A percentile compares a stretch with the other conserved stretches of the same genome.
phyloP scores from a whole-genome alignment of 805 yeast species.

The Candida ovalis region DNA sequence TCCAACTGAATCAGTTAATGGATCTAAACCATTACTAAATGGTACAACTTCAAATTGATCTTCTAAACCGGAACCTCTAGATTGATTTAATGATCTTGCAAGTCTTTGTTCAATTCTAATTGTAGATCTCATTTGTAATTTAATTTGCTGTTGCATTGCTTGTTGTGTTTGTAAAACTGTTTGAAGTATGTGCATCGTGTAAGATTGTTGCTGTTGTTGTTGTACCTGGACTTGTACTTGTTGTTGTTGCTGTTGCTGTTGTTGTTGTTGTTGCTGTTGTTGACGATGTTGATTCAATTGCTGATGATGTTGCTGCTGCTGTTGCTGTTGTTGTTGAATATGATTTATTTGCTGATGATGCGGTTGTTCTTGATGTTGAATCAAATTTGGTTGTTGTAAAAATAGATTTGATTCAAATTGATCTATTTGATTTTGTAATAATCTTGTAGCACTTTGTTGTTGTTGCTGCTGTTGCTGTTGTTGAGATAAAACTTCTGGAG shows the following conservation, averaged over 20 bases:
- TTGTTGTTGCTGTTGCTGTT: constrained; percentile 1
- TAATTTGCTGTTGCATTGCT: constrained; percentile 17
- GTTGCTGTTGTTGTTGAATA: constrained; percentile 3
- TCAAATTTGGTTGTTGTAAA: constrained; percentile 7
- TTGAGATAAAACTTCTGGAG: constrained; percentile 1
- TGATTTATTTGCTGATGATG: neutral
- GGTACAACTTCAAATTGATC: constrained; percentile 28
- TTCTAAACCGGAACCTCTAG: constrained; percentile 31
- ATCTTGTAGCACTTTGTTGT: neutral
- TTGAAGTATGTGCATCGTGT: constrained; percentile 16
- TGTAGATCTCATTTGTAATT: constrained; percentile 18
- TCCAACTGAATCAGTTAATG: constrained; percentile 17
- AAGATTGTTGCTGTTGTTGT: constrained; percentile 12
- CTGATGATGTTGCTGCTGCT: constrained; percentile 4
- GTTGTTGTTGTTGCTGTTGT: constrained; percentile 2
- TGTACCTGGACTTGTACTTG: constrained; percentile 6
- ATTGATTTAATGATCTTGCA: constrained; percentile 21
- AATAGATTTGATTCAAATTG: constrained; percentile 14
- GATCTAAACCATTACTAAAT: constrained; percentile 24
- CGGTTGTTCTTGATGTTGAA: neutral
- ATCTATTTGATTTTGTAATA: constrained; percentile 11
- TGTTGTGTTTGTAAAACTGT: constrained; percentile 17
- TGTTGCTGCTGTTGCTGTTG: constrained; percentile 1
- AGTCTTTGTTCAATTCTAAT: constrained; percentile 28
- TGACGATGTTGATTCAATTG: constrained; percentile 2